These are phyloP conservation scores for Wickerhamomyces chambardii DNA, from an alignment of 805 yeast genomes.

Conservation along the genomic window DNA sequence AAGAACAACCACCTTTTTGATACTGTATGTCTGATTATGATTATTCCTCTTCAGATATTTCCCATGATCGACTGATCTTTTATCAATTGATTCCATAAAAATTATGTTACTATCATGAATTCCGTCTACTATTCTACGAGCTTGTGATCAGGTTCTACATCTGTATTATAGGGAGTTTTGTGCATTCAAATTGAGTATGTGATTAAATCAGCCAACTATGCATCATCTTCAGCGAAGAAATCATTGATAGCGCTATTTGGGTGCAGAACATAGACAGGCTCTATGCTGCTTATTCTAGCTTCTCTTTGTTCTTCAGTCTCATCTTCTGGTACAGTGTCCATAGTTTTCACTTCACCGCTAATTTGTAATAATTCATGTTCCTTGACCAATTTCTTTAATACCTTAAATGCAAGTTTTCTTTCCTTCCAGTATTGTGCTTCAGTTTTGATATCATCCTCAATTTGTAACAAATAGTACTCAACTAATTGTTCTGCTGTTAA, in stretches of 20 bases:
- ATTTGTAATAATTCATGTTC: slow-evolving; percentile 77
- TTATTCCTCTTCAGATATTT: too few species aligned
- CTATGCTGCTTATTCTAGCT: slow-evolving; percentile 16
- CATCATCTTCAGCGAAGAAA: slow-evolving; percentile 16
- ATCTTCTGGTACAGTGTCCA: slow-evolving; percentile 12
- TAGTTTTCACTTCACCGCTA: slow-evolving; percentile 32
- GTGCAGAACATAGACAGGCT: slow-evolving; percentile 44
- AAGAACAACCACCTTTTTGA: too few species aligned
- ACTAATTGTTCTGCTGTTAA: slow-evolving; percentile 59
- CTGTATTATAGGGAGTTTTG: too few species aligned
- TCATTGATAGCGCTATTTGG: slow-evolving; percentile 82
- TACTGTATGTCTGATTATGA: too few species aligned
- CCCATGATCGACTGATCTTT: too few species aligned
- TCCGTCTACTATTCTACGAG: too few species aligned
- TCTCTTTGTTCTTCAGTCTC: slow-evolving; percentile 16
- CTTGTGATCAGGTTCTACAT: too few species aligned
- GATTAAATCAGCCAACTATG: too few species aligned
- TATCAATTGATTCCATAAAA: too few species aligned
- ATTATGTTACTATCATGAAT: too few species aligned
- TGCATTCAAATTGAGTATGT: too few species aligned
- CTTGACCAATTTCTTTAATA: slow-evolving; percentile 72
- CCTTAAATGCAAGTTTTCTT: slow-evolving; percentile 65
- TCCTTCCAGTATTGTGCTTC: slow-evolving; percentile 69
- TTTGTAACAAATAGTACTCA: slow-evolving; percentile 73
- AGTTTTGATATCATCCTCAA: slow-evolving; percentile 59